Evolutionary conservation across 768 basidiomycete genomes (phyloP), one percentile per base, ranked within the genome.

Genomic region (Termitomyces sp.): DNA sequence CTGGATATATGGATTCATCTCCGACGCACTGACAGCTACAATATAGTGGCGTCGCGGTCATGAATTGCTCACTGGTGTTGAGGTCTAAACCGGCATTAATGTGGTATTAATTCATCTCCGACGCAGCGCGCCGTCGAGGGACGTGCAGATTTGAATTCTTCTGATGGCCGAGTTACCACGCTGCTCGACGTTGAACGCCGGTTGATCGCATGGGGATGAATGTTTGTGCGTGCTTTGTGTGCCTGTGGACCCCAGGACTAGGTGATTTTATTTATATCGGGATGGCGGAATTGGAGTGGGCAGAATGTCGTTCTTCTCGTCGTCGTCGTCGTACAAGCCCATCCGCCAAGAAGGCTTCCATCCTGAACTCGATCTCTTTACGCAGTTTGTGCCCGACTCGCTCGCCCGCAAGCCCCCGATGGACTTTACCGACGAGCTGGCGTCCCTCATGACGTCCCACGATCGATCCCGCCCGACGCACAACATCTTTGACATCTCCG

Each of bases 321-420:
- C 66, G 55, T 65, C 50, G 60, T 39, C 40, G 31, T 40, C 73
- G 38, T 81, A 80, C 74, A 82, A 83, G 64, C 79, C 82, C 15
- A 71, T 89, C 59, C 75, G 87, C 56, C 84, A 87, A 64, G 85
- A 89, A 71, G 89, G 89, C 62, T 91, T 91, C 67, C 84, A 88
- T 58, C 67, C 85, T 33, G 20, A 64, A 62, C 1, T 16, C 23
- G 79, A 77, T 72, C 71, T 81, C 63, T 72, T 63, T 54, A 58
- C 74, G 63, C 72, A 70, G 32, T 77, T 81, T 60, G 66, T 86
- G 31, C 77, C 78, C 0, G 83, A 85, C 40, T 56, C 81, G 0
- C 81, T 83, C 64, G 56, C 52, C 39, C 54, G 65, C 53, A 62
- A 51, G n/a, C 48, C 53, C 22, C 53, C 56, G 35, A 76, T 81